phyloP scores from a whole-genome alignment of 345 rosid genomes.

The Hypericum androsaemum region DNA sequence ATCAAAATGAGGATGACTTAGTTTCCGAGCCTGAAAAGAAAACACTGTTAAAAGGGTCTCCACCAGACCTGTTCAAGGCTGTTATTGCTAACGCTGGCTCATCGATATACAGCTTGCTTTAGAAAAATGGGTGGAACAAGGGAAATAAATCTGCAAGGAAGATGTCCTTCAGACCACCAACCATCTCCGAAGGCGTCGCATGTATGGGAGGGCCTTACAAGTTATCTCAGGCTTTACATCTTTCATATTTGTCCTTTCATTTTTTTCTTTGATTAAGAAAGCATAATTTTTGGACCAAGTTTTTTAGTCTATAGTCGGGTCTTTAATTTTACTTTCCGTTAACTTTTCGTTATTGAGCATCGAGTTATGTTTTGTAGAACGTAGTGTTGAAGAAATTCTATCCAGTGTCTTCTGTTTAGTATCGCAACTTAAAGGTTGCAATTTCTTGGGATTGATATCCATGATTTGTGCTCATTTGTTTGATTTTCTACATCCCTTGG shows the following conservation, averaged over 20 bases:
- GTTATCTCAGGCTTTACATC: conserved; percentile 17
- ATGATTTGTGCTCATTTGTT: no score
- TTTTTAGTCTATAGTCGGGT: no score
- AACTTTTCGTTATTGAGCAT: neutral
- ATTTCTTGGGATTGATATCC: no score
- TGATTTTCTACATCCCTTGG: no score
- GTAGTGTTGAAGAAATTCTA: no score
- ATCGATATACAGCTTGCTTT: conserved; percentile 34
- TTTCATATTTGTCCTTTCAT: no score
- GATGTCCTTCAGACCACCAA: conserved; percentile 33
- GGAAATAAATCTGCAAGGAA: conserved; percentile 32
- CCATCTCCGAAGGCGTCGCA: conserved; percentile 56
- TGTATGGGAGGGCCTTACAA: conserved; percentile 86
- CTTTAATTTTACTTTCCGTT: no score
- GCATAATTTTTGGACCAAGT: no score
- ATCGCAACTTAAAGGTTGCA: no score
- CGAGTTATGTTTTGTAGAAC: no score
- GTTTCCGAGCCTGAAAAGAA: conserved; percentile 41
- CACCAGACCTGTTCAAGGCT: conserved; percentile 41
- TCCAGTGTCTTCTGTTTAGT: no score
- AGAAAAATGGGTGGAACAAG: conserved; percentile 61
- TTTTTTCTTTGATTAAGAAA: no score
- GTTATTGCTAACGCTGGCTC: conserved; percentile 34
- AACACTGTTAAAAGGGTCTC: conserved; percentile 3
- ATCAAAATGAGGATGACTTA: conserved; percentile 34